phyloP scores from a whole-genome alignment of 2,329 filamentous ascomycete species.

The Xylariaceae sp. region DNA sequence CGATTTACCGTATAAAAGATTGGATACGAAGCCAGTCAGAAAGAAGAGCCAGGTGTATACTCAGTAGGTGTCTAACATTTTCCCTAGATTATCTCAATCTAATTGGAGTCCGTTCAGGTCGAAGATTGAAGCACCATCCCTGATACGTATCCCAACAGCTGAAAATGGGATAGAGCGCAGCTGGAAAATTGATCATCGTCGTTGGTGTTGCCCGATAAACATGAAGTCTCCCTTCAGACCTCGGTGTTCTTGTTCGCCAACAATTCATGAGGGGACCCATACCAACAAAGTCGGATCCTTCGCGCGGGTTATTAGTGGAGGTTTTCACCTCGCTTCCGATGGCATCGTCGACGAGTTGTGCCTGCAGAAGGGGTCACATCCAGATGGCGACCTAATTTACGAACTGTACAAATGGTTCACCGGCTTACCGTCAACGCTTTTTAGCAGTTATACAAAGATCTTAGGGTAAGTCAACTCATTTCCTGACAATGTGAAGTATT shows the following conservation, averaged over 20 bases:
- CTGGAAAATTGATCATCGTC: not conserved
- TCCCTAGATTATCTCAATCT: not conserved
- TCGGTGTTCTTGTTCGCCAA: not conserved
- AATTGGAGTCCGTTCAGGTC: not conserved
- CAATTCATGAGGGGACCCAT: not conserved
- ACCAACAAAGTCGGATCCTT: not conserved
- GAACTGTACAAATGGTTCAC: not conserved
- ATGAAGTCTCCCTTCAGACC: slow-evolving; percentile 4
- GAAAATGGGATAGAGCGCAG: not conserved
- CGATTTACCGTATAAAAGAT: not conserved
- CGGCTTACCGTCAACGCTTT: not conserved
- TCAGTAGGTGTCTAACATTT: not conserved
- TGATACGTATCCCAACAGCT: not conserved
- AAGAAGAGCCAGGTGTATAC: not conserved
- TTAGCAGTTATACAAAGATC: not conserved
- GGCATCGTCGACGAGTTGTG: slow-evolving; percentile 4
- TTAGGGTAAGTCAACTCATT: slow-evolving; percentile 1
- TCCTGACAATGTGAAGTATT: not conserved
- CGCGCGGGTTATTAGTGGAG: not conserved
- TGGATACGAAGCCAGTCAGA: not conserved
- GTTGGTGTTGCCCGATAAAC: slow-evolving; percentile 4
- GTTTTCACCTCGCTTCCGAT: not conserved
- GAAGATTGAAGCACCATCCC: not conserved
- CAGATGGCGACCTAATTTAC: not conserved
- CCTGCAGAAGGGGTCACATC: not conserved